phyloP scores from a whole-genome alignment of 2,329 filamentous ascomycete species.

The Fusarium keratoplasticum region DNA sequence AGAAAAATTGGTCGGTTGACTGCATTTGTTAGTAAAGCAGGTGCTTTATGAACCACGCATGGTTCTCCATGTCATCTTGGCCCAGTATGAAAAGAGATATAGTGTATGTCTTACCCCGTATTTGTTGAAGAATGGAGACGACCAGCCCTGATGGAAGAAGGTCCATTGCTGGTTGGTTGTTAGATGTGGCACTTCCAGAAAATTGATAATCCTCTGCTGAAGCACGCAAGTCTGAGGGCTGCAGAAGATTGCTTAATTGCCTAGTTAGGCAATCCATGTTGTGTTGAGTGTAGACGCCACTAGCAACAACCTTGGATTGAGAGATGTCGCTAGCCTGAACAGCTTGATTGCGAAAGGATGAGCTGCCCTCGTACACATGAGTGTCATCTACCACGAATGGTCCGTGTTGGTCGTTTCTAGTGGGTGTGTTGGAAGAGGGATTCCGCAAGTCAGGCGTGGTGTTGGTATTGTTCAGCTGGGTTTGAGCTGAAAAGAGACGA shows the following conservation, averaged over 20 bases:
- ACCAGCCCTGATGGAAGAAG: neutral
- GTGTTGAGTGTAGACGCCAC: neutral
- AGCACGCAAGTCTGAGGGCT: neutral
- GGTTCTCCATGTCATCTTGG: neutral
- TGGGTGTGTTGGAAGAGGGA: neutral
- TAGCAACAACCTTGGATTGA: neutral
- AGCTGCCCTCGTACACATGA: neutral
- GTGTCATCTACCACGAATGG: neutral
- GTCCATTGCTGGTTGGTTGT: neutral
- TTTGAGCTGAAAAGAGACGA: neutral
- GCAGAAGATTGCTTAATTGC: neutral
- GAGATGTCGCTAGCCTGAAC: neutral
- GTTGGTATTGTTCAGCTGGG: neutral
- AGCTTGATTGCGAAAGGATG: neutral
- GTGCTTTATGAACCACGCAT: neutral
- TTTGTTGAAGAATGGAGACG: neutral
- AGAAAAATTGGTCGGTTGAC: conserved; percentile 3
- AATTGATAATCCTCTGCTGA: neutral
- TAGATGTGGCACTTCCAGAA: neutral
- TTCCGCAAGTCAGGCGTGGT: neutral
- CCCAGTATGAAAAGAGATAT: neutral
- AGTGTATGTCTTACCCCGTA: neutral
- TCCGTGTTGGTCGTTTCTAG: neutral
- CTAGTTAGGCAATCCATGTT: neutral
- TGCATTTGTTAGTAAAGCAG: neutral